Base-by-base conservation (phyloP, 345 rosid species). In the Rhodamnia rubescens region DNA sequence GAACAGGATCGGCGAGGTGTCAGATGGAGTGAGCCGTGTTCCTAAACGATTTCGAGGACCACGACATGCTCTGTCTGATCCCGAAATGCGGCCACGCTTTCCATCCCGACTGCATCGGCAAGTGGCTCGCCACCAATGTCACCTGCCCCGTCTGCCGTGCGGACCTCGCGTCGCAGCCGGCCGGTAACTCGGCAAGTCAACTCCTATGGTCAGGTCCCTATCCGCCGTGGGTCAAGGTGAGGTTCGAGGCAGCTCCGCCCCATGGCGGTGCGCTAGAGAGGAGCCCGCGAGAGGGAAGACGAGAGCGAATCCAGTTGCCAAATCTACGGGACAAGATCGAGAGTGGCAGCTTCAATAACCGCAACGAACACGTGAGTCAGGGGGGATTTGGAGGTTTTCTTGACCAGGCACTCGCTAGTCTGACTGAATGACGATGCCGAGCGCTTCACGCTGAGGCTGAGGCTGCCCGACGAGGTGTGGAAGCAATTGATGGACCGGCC, bases 91-190 rank as follows among this genome's bases (percentile, higher is more conserved):
- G 44, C 44, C 44, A 42, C 3, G 44, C 44, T 42, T 97, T 97
- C 85, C 99, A 95, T 50, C 91, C 98, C 7, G 96, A 94, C n/a
- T 96, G 99, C 53, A 93, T 97, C 83, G 98, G 86, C 32, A 94
- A 91, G 15, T 97, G 99, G 99, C 91, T 96, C 2, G 87, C 88
- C 44, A 92, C 92, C 32, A 98, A 96, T 83, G 91, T 92, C 15
- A 97, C 99, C 6, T 97, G 98, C 84, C 99, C 99, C 0, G 98
- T 97, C 61, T 96, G 99, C 54, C 91, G 98, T 20, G 91, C 98
- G 18, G 89, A 97, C 82, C 95, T 97, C 86, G 86, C 40, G 85
- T 8, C 40, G 40, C 40, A 36, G 40, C 40, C 40, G 40, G 40
- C 40, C 40, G 40, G 40, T 3, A 36, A 36, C 40, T 36, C 40